Evolutionary conservation across 768 basidiomycete genomes (phyloP).

Genomic region (Suillus tomentosus): DNA sequence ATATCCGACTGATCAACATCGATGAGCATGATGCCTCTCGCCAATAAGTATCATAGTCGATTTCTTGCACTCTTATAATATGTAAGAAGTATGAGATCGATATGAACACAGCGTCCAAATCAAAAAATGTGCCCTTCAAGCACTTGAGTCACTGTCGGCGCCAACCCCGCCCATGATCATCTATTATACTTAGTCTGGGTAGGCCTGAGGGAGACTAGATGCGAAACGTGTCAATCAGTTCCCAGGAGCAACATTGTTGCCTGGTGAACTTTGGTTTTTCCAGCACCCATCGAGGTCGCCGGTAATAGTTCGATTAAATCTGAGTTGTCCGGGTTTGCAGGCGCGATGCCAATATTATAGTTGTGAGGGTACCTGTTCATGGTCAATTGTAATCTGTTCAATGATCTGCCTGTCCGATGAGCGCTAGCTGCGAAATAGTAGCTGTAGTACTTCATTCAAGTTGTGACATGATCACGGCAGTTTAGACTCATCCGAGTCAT

Average conservation of each 20-base stretch:
- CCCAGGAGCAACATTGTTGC: background rate
- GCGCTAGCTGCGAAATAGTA: too few species aligned
- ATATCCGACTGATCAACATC: constrained; percentile 22
- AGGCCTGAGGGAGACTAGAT: background rate
- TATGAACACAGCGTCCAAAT: background rate
- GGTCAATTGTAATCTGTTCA: too few species aligned
- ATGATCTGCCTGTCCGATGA: too few species aligned
- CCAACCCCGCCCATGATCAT: background rate
- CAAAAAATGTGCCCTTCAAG: background rate
- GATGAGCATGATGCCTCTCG: background rate
- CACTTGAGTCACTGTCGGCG: background rate
- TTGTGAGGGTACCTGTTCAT: too few species aligned
- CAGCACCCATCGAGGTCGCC: background rate
- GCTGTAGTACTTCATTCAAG: too few species aligned
- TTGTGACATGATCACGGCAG: too few species aligned
- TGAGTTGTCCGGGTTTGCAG: too few species aligned
- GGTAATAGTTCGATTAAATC: background rate
- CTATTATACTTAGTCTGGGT: background rate
- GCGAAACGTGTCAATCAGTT: background rate
- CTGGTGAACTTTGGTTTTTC: background rate
- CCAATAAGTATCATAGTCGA: background rate
- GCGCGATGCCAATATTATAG: too few species aligned
- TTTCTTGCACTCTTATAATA: background rate
- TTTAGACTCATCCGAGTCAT: too few species aligned
- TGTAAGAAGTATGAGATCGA: background rate